Evolutionary conservation across 331 rosid species (phyloP).

Genomic region (Prunus yedoensis): DNA sequence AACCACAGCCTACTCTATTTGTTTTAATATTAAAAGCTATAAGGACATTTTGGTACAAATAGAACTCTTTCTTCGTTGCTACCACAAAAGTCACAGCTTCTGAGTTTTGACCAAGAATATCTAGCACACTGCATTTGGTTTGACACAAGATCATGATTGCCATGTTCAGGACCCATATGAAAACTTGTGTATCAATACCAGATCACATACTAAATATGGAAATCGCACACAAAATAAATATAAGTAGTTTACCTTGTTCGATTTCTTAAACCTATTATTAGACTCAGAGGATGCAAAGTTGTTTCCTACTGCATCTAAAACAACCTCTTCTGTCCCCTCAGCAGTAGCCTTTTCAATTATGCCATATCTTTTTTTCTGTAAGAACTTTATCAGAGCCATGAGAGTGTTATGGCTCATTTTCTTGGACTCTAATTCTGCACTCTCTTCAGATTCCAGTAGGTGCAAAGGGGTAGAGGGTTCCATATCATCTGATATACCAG

Average conservation of each 20-base stretch:
- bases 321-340: conserved; percentile 98
- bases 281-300: conserved; percentile 48
- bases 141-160: background rate
- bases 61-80: background rate
- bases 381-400: conserved; percentile 92
- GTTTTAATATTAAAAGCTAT: background rate
- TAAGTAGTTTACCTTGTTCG: conserved; percentile 63
- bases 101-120: background rate
- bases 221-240: conserved; percentile 5
- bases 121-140: background rate
- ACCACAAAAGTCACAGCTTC: background rate
- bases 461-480: conserved; percentile 49
- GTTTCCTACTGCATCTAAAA: conserved; percentile 89
- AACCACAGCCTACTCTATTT: background rate
- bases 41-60: background rate
- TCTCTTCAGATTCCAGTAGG: conserved; percentile 62
- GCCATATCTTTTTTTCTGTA: conserved; percentile 79
- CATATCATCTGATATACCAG: conserved; percentile 87
- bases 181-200: background rate
- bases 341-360: conserved; percentile 92
- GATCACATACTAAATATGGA: background rate
- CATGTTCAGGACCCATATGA: background rate
- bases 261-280: conserved; percentile 57
- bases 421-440: conserved; percentile 72
- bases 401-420: conserved; percentile 89